These are phyloP conservation scores for Amyloporia xantha DNA, from an alignment of 768 basidiomycete genomes.

Conservation along the genomic window DNA sequence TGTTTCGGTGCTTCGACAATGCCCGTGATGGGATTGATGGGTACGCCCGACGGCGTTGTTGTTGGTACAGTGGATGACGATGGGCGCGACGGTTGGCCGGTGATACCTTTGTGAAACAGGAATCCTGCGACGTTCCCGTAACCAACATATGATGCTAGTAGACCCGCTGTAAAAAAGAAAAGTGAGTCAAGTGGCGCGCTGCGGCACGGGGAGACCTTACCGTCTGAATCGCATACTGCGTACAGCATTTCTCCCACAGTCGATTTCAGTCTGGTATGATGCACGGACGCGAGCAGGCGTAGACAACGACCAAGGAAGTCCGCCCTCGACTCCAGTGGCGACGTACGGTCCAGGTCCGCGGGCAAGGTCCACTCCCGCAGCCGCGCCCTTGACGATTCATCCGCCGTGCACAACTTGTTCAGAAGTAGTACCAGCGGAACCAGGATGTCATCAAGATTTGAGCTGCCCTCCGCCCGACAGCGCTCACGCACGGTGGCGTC, in stretches of 20 bases:
- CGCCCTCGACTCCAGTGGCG: conserved; percentile 63
- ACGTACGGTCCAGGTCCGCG: conserved; percentile 70
- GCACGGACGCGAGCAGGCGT: conserved; percentile 67
- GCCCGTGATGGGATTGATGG: conserved; percentile 88
- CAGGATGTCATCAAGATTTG: conserved; percentile 69
- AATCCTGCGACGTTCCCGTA: conserved; percentile 96
- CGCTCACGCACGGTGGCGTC: conserved; percentile 51
- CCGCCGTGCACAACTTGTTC: conserved; percentile 59
- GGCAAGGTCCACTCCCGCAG: conserved; percentile 71
- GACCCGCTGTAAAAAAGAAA: conserved; percentile 40
- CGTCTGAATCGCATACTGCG: conserved; percentile 74
- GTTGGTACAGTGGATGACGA: conserved; percentile 28
- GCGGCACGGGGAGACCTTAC: conserved; percentile 25
- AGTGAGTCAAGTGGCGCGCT: not conserved
- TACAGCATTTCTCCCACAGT: conserved; percentile 84
- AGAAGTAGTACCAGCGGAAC: conserved; percentile 74
- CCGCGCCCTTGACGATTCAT: conserved; percentile 47
- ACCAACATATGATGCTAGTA: conserved; percentile 72
- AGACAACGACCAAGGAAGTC: conserved; percentile 77
- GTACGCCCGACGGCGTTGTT: conserved; percentile 29
- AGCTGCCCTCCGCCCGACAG: conserved; percentile 43
- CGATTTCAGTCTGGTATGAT: conserved; percentile 66
- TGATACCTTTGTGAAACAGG: conserved; percentile 86
- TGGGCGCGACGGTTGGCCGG: conserved; percentile 44
- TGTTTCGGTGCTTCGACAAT: conserved; percentile 37